Percentiles rank a stretch among this genome's conserved stretches.
phyloP scores from a whole-genome alignment of 179 eudicot genomes.

The Drosera spatulata region DNA sequence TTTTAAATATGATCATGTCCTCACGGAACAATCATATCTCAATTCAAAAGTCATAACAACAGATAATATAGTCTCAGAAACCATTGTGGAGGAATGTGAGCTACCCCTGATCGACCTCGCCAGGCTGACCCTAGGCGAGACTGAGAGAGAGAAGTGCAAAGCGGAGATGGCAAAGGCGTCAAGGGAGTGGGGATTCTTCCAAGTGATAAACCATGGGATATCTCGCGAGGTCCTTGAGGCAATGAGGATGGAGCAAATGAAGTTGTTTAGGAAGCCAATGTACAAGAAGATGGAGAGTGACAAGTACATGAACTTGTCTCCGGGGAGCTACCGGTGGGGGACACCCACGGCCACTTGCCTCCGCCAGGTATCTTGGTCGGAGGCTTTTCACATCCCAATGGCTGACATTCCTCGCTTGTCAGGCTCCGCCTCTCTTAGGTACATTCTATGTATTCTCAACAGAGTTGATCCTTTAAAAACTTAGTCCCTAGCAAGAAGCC shows the following conservation, averaged over 20 bases:
- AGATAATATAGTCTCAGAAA: background rate
- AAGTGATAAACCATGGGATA: constrained; percentile 63
- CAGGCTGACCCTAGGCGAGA: constrained; percentile 11
- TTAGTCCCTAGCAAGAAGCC: too few relatives aligned
- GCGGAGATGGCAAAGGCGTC: constrained; percentile 34
- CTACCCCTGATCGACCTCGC: constrained; percentile 53
- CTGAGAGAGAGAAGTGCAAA: constrained; percentile 30
- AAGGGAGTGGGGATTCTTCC: constrained; percentile 53
- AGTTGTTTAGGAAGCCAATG: constrained; percentile 55
- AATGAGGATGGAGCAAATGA: constrained; percentile 51
- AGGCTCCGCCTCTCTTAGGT: background rate
- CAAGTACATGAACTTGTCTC: constrained; percentile 29
- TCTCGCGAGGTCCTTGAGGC: constrained; percentile 25
- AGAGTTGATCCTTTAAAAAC: too few relatives aligned
- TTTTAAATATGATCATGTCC: constrained; percentile 1
- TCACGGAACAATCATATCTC: background rate
- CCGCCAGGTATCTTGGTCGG: constrained; percentile 75
- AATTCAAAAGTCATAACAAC: background rate
- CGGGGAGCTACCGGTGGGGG: constrained; percentile 86
- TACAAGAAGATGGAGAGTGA: constrained; percentile 31
- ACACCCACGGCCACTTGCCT: constrained; percentile 64
- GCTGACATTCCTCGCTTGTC: constrained; percentile 20
- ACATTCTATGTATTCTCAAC: background rate
- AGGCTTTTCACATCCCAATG: constrained; percentile 79
- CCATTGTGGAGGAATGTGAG: constrained; percentile 23